phyloP scores from a whole-genome alignment of 1,284 basidiomycete genomes.

The Wolfiporia cocos region DNA sequence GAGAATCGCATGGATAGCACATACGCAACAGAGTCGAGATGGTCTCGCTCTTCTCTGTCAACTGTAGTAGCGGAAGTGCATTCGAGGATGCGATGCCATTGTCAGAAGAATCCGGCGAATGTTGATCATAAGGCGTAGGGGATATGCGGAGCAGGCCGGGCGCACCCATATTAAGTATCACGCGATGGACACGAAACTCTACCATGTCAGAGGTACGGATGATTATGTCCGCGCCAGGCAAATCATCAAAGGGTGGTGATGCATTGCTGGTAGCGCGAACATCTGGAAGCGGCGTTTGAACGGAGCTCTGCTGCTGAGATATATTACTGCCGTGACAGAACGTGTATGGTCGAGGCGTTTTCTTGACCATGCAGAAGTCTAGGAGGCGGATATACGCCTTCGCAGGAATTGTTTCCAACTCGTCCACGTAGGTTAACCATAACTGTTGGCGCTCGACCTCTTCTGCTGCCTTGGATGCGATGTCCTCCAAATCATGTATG shows the following conservation, averaged over 20 bases:
- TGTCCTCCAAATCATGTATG: neutral
- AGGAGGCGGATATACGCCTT: neutral
- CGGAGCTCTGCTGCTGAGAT: neutral
- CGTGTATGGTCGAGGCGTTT: neutral
- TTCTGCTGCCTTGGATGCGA: neutral
- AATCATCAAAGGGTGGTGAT: constrained; percentile 8
- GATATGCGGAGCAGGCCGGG: too few species aligned
- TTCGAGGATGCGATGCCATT: neutral
- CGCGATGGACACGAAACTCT: constrained; percentile 10
- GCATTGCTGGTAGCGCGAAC: neutral
- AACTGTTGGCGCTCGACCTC: neutral
- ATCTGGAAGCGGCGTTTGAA: neutral
- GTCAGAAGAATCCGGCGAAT: neutral
- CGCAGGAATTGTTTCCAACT: neutral
- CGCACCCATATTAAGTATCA: constrained; percentile 8
- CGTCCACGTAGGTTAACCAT: neutral
- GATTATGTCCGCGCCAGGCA: constrained; percentile 8
- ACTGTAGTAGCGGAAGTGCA: neutral
- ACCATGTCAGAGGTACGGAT: constrained; percentile 10
- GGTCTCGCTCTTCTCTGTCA: neutral
- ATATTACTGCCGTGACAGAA: neutral
- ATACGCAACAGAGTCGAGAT: neutral
- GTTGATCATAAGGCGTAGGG: neutral
- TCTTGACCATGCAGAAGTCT: neutral
- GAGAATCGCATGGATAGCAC: neutral